Base-by-base conservation (phyloP, 208 protist genomes). In the Leishmania arabica region DNA sequence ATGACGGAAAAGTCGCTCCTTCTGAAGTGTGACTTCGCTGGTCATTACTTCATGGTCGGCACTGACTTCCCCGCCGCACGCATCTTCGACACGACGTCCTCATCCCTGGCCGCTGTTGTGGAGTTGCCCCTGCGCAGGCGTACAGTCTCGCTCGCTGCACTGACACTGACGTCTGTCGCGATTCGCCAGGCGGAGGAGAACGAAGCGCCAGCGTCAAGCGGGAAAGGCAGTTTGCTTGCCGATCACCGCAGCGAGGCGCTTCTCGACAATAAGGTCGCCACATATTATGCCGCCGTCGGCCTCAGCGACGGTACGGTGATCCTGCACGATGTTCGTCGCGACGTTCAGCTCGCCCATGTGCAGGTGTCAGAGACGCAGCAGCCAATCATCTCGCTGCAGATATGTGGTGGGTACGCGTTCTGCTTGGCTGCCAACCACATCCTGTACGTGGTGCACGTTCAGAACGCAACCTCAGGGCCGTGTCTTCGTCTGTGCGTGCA, bases 1-100 rank as follows among this genome's bases (percentile, higher is more conserved):
- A 97, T 97, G 94, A 92, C 92, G 13, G 94, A 97, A 68, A 87
- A 90, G 42, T 89, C 87, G 15, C 89, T 95, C 5, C 82, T 95
- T 75, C 86, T 97, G 66, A 90, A 91, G 51, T 90, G 82, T 49
- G 92, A 88, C 54, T 64, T 70, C 62, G 82, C 80, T 7, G 88
- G 83, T 45, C 82, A 69, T n/a, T 95, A 95, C 79, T 91, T 94
- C 80, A 89, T 95, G 9, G 72, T 92, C 4, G 94, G 86, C 47
- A 96, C 91, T 64, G 94, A 97, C 81, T 94, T 92, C 84, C 92
- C 94, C 13, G 89, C 77, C 64, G 92, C 91, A 5, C 88, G 92
- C 49, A 91, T 97, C n/a, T 95, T 97, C 84, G 90, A 96, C 84
- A 89, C 91, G 17, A 79, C 85, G 8, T 89, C 88, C 40, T 90